phyloP scores from a whole-genome alignment of 768 basidiomycete species.

The Kwoniella botswanensis region DNA sequence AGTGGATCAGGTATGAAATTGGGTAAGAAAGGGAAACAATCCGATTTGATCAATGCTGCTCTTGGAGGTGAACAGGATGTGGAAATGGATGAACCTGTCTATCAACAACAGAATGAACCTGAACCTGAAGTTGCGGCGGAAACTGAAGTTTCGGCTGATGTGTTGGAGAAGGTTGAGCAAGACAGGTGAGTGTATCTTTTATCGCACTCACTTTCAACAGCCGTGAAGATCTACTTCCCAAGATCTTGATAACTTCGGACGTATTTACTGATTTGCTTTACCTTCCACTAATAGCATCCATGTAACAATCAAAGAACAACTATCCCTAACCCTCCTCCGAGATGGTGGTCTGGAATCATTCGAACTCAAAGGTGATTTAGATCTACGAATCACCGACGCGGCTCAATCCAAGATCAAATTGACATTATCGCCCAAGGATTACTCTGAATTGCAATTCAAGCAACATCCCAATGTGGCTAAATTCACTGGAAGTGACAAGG shows the following conservation, averaged over 20 bases:
- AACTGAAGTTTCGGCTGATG: slow-evolving; percentile 55
- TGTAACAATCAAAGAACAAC: slow-evolving; percentile 78
- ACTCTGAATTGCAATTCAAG: slow-evolving; percentile 80
- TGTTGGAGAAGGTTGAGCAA: slow-evolving; percentile 72
- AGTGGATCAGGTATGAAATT: slow-evolving; percentile 96
- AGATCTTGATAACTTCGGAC: not conserved
- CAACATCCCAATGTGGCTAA: slow-evolving; percentile 95
- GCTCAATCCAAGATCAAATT: slow-evolving; percentile 74
- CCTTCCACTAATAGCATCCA: slow-evolving; percentile 69
- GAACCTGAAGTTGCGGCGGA: slow-evolving; percentile 61
- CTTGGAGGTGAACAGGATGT: slow-evolving; percentile 71
- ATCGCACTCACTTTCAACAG: not conserved
- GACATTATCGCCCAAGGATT: slow-evolving; percentile 65
- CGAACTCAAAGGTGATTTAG: slow-evolving; percentile 94
- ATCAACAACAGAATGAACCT: slow-evolving; percentile 26
- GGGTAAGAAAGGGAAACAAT: slow-evolving; percentile 86
- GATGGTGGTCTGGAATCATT: slow-evolving; percentile 90
- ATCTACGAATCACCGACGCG: slow-evolving; percentile 80
- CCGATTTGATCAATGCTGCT: slow-evolving; percentile 77
- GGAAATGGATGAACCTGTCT: slow-evolving; percentile 30
- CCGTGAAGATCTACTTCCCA: too few species aligned
- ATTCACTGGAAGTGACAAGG: slow-evolving; percentile 68
- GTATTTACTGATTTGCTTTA: too few species aligned
- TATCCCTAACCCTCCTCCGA: slow-evolving; percentile 79
- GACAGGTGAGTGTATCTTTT: slow-evolving; percentile 66